Evolutionary conservation across 768 basidiomycete species (phyloP), one percentile per base, ranked within the genome.

Genomic region (Obba rivulosa): DNA sequence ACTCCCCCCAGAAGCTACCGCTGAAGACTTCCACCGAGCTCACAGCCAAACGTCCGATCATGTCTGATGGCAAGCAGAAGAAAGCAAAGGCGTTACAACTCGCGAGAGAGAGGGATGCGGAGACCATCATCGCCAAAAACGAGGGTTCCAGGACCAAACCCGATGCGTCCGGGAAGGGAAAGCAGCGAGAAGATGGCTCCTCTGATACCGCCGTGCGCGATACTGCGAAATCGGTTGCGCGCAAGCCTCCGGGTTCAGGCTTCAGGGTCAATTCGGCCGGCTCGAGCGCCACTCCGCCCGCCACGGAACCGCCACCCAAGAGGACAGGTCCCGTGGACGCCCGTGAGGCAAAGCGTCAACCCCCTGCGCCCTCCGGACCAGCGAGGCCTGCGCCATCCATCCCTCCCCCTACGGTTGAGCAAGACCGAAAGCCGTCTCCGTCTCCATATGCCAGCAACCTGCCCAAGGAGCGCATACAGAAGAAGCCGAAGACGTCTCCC

Each of bases 181-280:
- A 57, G 35, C 54, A 55, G 17, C 42, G 43, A 10, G 54, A 55
- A 20, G 23, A 41, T 16, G 57, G 46, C 17, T 45, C 16, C 35
- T 59, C 50, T 18, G 35, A 23, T 36, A 34, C 49, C 17, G 46
- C 53, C 8, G 52, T 57, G 24, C 40, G 28, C 41, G 41, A 54
- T 31, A 37, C 48, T 36, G 41, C 52, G n/a, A 46, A 56, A 8
- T 41, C 57, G 5, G 48, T 57, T 2, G 50, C 59, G 8, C 64
- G 71, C 41, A 69, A 73, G 28, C 48, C 66, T 11, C 78, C 78
- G 23, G 78, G 78, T 0, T 79, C 78, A 3, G 77, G 77, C 3
- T 77, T 68, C 55, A 69, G 66, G 49, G 66, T 62, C 5, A 70
- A 69, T 46, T 43, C 65, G n/a, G 55, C 62, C 65, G 37, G 66